Percentiles rank a stretch among this genome's conserved stretches.
Conservation (phyloP, 2,329 filamentous ascomycete species). For the Coniochaeta pulveracea region DNA sequence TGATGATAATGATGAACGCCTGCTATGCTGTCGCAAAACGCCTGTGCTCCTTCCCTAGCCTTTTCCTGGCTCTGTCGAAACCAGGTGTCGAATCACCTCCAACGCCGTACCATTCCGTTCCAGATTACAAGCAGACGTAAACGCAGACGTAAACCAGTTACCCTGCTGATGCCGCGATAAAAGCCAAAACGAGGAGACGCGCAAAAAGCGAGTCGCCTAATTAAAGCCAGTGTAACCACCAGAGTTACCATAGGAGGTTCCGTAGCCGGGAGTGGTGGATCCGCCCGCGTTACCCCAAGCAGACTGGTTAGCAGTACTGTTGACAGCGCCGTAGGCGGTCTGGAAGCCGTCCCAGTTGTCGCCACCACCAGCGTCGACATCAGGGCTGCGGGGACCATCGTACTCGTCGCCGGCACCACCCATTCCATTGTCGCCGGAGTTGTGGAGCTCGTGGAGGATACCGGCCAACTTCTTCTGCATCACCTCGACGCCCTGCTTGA, state of each 20-base stretch:
- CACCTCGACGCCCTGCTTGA: slow-evolving; percentile 78
- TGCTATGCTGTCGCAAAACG: no score
- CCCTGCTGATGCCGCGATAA: no score
- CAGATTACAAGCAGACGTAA: no score
- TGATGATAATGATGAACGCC: no score
- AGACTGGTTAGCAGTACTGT: slow-evolving; percentile 41
- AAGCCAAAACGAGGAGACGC: slow-evolving; percentile 4
- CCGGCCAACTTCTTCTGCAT: slow-evolving; percentile 83
- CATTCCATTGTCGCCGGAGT: slow-evolving; percentile 33
- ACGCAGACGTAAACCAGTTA: no score
- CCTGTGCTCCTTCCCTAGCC: background rate
- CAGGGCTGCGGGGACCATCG: slow-evolving; percentile 55
- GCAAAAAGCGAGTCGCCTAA: slow-evolving; percentile 14
- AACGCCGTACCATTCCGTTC: slow-evolving; percentile 3
- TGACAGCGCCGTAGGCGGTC: slow-evolving; percentile 61
- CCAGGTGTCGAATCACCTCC: no score
- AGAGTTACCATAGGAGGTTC: slow-evolving; percentile 36
- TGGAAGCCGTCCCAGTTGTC: slow-evolving; percentile 50
- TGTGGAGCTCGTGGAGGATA: slow-evolving; percentile 44
- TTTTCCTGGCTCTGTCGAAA: background rate
- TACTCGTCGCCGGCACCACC: slow-evolving; percentile 34
- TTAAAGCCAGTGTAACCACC: slow-evolving; percentile 40
- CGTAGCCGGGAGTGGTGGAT: slow-evolving; percentile 32
- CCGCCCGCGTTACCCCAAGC: slow-evolving; percentile 53
- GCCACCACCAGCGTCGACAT: slow-evolving; percentile 50